These are phyloP conservation scores for Chaetomium strumarium DNA, from an alignment of 2,329 filamentous ascomycete species.

Conservation along the genomic window DNA sequence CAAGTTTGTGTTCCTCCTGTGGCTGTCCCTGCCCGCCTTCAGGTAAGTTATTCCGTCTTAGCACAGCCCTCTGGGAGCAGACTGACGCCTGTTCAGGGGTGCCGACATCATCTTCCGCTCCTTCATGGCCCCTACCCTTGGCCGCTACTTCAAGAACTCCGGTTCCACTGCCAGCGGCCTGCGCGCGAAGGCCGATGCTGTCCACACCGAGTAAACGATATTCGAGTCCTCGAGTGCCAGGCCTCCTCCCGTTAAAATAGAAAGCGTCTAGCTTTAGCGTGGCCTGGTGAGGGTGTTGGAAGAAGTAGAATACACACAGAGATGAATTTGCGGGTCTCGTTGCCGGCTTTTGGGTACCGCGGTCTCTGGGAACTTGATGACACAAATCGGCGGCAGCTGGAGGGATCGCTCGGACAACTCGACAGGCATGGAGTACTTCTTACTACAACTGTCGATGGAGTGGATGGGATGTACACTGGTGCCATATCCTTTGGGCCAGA, in stretches of 20 bases:
- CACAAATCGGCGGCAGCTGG: constrained; percentile 20
- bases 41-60: constrained; percentile 53
- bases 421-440: constrained; percentile 10
- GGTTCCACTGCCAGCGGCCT: constrained; percentile 79
- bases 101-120: constrained; percentile 96
- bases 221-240: not conserved
- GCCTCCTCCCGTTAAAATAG: constrained; percentile 9
- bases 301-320: constrained; percentile 3
- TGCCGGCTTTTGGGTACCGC: constrained; percentile 22
- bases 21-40: constrained; percentile 94
- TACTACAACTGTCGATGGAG: constrained; percentile 4
- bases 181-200: constrained; percentile 77
- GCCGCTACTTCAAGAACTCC: constrained; percentile 75
- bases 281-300: constrained; percentile 8
- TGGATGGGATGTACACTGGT: constrained; percentile 14
- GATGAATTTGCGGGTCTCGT: constrained; percentile 13
- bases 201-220: constrained; percentile 57
- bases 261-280: constrained; percentile 23
- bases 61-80: constrained; percentile 6
- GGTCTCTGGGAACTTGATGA: constrained; percentile 9
- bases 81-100: constrained; percentile 53
- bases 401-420: constrained; percentile 15
- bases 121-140: constrained; percentile 84
- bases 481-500: not conserved
- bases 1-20: constrained; percentile 96